phyloP scores from a whole-genome alignment of 148 eudicot genomes.

The Rhododendron vialii region DNA sequence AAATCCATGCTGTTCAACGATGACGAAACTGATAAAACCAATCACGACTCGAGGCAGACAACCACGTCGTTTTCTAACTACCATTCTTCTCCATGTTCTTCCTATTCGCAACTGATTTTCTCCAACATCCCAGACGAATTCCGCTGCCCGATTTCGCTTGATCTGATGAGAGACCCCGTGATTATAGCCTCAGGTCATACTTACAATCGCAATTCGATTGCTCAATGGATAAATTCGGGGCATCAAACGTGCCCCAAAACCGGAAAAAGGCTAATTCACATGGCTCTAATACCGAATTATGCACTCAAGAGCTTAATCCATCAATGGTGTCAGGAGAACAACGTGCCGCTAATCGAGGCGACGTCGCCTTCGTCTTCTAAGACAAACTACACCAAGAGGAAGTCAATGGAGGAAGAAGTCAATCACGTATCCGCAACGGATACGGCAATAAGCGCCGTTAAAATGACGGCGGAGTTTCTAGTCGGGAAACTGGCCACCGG shows the following conservation, averaged over 20 bases:
- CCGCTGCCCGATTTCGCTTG: constrained; percentile 62
- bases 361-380: constrained; percentile 26
- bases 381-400: constrained; percentile 28
- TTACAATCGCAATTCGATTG: constrained; percentile 49
- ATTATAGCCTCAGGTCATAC: constrained; percentile 65
- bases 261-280: constrained; percentile 51
- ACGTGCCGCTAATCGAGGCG: constrained; percentile 25
- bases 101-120: constrained; percentile 10
- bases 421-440: constrained; percentile 39
- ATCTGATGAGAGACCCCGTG: constrained; percentile 62
- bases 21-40: constrained; percentile 10
- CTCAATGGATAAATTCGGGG: constrained; percentile 59
- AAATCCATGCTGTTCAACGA: constrained; percentile 32
- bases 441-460: constrained; percentile 32
- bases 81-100: constrained; percentile 12
- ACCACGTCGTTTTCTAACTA: constrained; percentile 13
- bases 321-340: constrained; percentile 57
- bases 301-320: constrained; percentile 45
- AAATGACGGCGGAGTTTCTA: constrained; percentile 47
- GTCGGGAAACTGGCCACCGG: constrained; percentile 59
- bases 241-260: constrained; percentile 62
- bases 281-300: constrained; percentile 57
- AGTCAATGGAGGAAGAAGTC: constrained; percentile 24
- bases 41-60: constrained; percentile 16
- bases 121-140: constrained; percentile 49